Conservation (phyloP, 208 protist genomes). For the Leishmania turanica region DNA sequence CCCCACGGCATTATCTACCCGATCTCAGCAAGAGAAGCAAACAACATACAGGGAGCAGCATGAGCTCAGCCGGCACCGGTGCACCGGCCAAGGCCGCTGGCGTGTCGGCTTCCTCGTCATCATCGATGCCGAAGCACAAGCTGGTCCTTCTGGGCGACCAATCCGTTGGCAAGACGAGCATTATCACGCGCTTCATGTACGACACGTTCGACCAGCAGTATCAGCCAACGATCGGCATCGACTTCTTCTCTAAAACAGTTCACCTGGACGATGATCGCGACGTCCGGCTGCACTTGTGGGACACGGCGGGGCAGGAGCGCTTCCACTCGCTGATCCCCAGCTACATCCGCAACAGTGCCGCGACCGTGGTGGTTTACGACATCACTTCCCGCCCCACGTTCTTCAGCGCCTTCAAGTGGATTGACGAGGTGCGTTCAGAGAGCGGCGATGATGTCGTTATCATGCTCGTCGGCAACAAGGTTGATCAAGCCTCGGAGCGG, state of each 20-base stretch:
- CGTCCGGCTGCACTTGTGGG: constrained; percentile 93
- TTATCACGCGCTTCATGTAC: constrained; percentile 99
- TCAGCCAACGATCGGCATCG: constrained; percentile 98
- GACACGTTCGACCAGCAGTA: constrained; percentile 96
- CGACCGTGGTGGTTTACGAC: constrained; percentile 98
- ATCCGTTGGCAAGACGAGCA: constrained; percentile 97
- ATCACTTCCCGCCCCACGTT: constrained; percentile 96
- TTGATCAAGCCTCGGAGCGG: constrained; percentile 82
- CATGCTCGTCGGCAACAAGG: constrained; percentile 98
- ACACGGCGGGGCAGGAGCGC: constrained; percentile 93
- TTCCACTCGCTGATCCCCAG: constrained; percentile 94
- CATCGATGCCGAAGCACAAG: constrained; percentile 93
- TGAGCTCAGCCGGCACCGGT: neutral
- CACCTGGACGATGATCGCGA: constrained; percentile 92
- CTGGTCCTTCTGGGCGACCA: constrained; percentile 98
- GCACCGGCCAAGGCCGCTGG: neutral
- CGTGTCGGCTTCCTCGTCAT: neutral
- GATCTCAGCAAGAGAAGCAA: neutral
- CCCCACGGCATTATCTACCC: neutral
- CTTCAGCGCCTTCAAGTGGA: constrained; percentile 94
- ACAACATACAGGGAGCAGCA: neutral
- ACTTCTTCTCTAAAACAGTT: constrained; percentile 99
- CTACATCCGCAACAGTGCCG: constrained; percentile 97
- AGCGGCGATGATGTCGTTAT: constrained; percentile 95
- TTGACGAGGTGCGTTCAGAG: constrained; percentile 98